Evolutionary conservation across 495 filamentous ascomycete species (phyloP).

Genomic region (Penicillium dipodomyicola): DNA sequence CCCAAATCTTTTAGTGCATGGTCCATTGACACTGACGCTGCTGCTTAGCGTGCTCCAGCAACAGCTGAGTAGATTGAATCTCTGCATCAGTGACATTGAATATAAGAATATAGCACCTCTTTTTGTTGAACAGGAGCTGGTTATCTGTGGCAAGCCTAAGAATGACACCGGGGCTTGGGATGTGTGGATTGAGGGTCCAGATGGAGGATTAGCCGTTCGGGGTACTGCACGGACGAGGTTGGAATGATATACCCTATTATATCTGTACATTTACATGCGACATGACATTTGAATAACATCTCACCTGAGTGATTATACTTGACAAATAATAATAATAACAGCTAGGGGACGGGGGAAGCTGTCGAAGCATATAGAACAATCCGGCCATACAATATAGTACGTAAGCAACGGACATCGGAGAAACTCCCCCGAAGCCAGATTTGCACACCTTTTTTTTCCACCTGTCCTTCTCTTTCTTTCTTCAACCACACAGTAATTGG

Average conservation of each 20-base stretch:
- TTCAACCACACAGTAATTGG: slow-evolving; percentile 10
- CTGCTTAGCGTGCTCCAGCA: slow-evolving; percentile 63
- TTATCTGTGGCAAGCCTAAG: slow-evolving; percentile 53
- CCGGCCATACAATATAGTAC: not conserved
- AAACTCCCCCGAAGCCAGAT: slow-evolving; percentile 21
- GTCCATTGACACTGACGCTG: slow-evolving; percentile 74
- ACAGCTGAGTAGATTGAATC: slow-evolving; percentile 35
- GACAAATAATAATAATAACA: not conserved
- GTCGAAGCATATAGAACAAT: slow-evolving; percentile 4
- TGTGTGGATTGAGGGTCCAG: slow-evolving; percentile 63
- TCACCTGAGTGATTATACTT: not conserved
- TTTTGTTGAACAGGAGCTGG: slow-evolving; percentile 65
- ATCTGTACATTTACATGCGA: not conserved
- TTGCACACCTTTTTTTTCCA: slow-evolving; percentile 29
- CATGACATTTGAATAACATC: too few relatives aligned
- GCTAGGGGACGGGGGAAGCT: not conserved
- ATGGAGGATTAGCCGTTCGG: slow-evolving; percentile 61
- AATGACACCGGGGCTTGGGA: slow-evolving; percentile 44
- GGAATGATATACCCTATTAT: not conserved
- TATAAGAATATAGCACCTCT: slow-evolving; percentile 85
- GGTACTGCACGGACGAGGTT: slow-evolving; percentile 41
- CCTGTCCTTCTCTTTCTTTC: slow-evolving; percentile 14
- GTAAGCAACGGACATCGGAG: slow-evolving; percentile 17
- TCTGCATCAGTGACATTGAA: slow-evolving; percentile 52
- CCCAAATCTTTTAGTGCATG: slow-evolving; percentile 74